These are phyloP conservation scores for Claviceps digitariae DNA, from an alignment of 2,329 filamentous ascomycete species.

Conservation along the genomic window DNA sequence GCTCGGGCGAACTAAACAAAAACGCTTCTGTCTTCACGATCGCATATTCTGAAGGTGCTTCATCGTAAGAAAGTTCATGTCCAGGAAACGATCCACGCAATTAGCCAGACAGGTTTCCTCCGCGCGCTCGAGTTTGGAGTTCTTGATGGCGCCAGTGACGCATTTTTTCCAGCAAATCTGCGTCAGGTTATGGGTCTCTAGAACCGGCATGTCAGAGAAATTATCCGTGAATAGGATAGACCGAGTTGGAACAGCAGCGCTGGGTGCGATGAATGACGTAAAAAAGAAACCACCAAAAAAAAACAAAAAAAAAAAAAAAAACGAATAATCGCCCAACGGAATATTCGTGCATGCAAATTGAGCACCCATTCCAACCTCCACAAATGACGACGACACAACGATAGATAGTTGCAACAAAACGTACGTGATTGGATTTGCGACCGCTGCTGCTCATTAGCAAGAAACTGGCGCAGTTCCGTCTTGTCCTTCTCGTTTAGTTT, in stretches of 20 bases:
- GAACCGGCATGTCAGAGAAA: background rate
- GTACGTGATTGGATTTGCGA: slow-evolving; percentile 49
- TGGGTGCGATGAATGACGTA: too few relatives aligned
- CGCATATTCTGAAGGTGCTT: slow-evolving; percentile 61
- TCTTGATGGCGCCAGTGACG: slow-evolving; percentile 59
- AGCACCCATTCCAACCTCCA: too few relatives aligned
- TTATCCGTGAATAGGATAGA: background rate
- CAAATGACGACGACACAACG: too few relatives aligned
- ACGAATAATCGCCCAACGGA: too few relatives aligned
- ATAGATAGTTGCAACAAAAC: too few relatives aligned
- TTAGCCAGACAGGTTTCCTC: slow-evolving; percentile 82
- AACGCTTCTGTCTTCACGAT: slow-evolving; percentile 6
- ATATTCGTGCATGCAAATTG: too few relatives aligned
- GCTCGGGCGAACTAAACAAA: too few relatives aligned
- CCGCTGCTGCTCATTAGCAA: slow-evolving; percentile 75
- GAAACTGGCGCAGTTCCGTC: slow-evolving; percentile 74
- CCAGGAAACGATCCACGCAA: slow-evolving; percentile 89
- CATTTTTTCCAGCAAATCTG: slow-evolving; percentile 95
- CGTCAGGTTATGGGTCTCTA: slow-evolving; percentile 41
- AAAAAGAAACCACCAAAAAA: too few relatives aligned
- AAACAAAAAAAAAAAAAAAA: background rate
- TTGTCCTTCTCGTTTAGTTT: slow-evolving; percentile 73
- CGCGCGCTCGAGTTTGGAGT: slow-evolving; percentile 55
- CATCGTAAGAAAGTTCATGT: slow-evolving; percentile 74
- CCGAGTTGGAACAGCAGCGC: background rate